These are phyloP conservation scores for Alternaria gansuensis DNA, from an alignment of 2,329 filamentous ascomycete genomes.

Conservation along the genomic window DNA sequence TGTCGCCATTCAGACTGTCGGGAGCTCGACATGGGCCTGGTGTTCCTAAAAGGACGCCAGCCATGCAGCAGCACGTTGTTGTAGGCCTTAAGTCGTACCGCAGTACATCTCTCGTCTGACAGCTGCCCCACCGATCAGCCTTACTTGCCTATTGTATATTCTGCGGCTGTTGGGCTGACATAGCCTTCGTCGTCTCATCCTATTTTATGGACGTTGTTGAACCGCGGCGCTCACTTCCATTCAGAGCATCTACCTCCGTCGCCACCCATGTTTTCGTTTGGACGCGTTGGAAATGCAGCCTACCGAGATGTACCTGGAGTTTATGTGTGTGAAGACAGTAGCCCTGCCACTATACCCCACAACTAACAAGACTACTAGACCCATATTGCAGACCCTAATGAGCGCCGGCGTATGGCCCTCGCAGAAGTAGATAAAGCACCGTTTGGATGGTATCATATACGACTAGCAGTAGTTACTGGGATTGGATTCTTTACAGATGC, in stretches of 20 bases:
- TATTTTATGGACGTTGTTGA: constrained; percentile 7
- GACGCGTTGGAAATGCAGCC: constrained; percentile 43
- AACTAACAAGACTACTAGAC: constrained; percentile 30
- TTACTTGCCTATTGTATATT: constrained; percentile 12
- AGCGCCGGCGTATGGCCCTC: constrained; percentile 49
- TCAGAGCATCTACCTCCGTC: constrained; percentile 11
- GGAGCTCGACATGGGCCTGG: constrained; percentile 12
- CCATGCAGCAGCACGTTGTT: constrained; percentile 12
- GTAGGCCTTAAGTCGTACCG: constrained; percentile 19
- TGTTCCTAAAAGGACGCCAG: constrained; percentile 14
- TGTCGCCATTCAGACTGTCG: neutral
- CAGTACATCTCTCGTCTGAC: constrained; percentile 12
- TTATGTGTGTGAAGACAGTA: constrained; percentile 22
- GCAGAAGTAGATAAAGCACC: constrained; percentile 51
- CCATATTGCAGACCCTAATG: constrained; percentile 48
- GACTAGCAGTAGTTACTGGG: constrained; percentile 78
- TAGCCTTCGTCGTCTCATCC: constrained; percentile 13
- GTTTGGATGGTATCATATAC: constrained; percentile 72
- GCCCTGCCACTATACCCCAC: neutral
- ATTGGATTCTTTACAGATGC: constrained; percentile 91
- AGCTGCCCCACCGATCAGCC: constrained; percentile 16
- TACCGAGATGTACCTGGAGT: constrained; percentile 46
- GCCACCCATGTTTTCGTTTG: constrained; percentile 38
- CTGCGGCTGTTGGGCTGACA: constrained; percentile 13
- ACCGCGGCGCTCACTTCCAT: constrained; percentile 7